Evolutionary conservation across 2,329 filamentous ascomycete species (phyloP), one percentile per base, ranked within the genome.

Genomic region (Cladorrhinum sp.): DNA sequence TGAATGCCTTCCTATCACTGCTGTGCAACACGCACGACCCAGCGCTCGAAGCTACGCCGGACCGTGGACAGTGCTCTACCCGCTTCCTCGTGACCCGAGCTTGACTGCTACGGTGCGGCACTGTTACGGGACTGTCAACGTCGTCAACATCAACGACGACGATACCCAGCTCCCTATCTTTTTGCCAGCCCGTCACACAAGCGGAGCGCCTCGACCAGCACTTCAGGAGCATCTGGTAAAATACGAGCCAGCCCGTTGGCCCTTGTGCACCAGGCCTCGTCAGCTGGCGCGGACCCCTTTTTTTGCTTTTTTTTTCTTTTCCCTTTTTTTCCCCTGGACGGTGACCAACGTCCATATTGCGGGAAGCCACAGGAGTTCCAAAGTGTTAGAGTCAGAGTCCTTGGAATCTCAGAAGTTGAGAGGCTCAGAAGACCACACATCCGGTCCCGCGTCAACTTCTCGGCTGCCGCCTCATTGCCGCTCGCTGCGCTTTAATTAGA

Each of bases 181-280:
- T 65, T 59, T 39, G 57, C 64, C 18, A 46, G 42, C 6, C n/a
- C 63, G 71, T 75, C 64, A 66, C 69, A 76, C 73, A 70, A 67
- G 66, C 59, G 68, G 42, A 46, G 42, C 42, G 42, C 42, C 42
- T 46, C 42, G n/a, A 8, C 42, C n/a, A 20, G 42, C n/a, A 46
- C n/a, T 12, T 20, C 42, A 18, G 16, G 42, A 46, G 42, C 18
- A 46, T 18, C 6, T 46, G 42, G 67, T 67, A 68, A 63, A 71
- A 74, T 75, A 74, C 73, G 74, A 75, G 70, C 64, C 64, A 65
- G 57, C 63, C 66, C 59, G 63, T 65, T 67, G 42, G 67, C 66
- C 61, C 65, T 65, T 68, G 69, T 70, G 69, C 69, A 67, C 65
- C 65, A 61, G 64, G 59, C 64, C 61, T 66, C 64, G 61, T 66